Conservation (phyloP, 2,329 filamentous ascomycete genomes). For the Biscogniauxia marginata region DNA sequence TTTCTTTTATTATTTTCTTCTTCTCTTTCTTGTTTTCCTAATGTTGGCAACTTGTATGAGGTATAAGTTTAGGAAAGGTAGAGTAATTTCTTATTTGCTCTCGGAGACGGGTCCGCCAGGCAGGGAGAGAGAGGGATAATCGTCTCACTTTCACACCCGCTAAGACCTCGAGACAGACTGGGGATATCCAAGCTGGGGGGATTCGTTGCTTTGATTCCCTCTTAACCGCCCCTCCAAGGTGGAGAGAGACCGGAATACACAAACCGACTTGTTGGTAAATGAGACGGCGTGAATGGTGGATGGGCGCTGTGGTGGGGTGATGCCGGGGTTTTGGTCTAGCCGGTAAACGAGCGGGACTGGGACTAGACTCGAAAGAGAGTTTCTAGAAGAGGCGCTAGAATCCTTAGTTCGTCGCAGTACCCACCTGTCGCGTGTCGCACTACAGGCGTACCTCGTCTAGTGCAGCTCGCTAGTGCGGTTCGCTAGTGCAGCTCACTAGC, state of each 20-base stretch:
- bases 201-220: neutral
- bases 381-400: neutral
- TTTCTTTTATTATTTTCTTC: neutral
- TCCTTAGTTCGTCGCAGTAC: neutral
- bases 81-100: neutral
- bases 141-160: neutral
- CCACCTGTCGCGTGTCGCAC: slow-evolving; percentile 2
- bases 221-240: neutral
- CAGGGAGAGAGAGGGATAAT: slow-evolving; percentile 2
- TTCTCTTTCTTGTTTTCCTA: neutral
- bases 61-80: neutral
- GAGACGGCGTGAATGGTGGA: neutral
- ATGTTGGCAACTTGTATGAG: neutral
- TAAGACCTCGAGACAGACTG: neutral
- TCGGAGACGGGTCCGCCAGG: neutral
- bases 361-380: neutral
- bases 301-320: neutral
- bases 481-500: neutral
- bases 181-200: neutral
- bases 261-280: neutral
- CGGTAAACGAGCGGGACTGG: neutral
- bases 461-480: too few species aligned
- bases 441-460: neutral
- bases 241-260: neutral
- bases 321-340: neutral